A percentile compares a stretch with the other conserved stretches of the same genome.
phyloP scores from a whole-genome alignment of 2,329 filamentous ascomycete species.

The Xylogone sp. region DNA sequence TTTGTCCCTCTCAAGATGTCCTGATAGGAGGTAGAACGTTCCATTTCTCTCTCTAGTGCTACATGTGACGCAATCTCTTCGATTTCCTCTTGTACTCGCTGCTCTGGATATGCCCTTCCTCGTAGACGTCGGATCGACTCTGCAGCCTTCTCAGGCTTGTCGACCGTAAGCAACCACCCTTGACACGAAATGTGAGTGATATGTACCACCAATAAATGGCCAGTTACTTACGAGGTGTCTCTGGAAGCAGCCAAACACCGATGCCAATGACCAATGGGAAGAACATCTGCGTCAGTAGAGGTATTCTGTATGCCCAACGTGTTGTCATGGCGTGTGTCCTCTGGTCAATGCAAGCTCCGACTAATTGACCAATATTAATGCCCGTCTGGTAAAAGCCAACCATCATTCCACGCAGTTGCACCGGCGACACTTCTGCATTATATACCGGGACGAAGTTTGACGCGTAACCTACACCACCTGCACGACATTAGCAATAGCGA shows the following conservation, averaged over 20 bases:
- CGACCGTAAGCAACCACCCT: background rate
- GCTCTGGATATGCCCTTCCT: background rate
- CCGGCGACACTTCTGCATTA: background rate
- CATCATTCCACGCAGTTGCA: background rate
- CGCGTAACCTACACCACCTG: background rate
- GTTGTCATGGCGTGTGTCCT: background rate
- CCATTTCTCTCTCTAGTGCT: background rate
- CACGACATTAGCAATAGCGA: too few relatives aligned
- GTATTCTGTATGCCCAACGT: background rate
- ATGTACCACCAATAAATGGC: background rate
- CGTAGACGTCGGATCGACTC: background rate
- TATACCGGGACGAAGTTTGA: background rate
- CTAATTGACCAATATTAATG: background rate
- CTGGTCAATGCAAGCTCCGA: background rate
- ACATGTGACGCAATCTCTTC: background rate
- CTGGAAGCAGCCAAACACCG: background rate
- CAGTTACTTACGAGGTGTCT: background rate
- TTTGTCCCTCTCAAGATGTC: constrained; percentile 47
- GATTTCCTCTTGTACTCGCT: background rate
- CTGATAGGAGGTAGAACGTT: constrained; percentile 28
- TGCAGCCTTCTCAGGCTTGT: background rate
- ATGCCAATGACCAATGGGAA: background rate
- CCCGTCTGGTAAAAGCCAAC: background rate
- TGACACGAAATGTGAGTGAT: background rate
- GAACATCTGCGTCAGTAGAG: background rate